Base-by-base conservation (phyloP, 1,284 basidiomycete genomes). In the Cryptococcus wingfieldii region DNA sequence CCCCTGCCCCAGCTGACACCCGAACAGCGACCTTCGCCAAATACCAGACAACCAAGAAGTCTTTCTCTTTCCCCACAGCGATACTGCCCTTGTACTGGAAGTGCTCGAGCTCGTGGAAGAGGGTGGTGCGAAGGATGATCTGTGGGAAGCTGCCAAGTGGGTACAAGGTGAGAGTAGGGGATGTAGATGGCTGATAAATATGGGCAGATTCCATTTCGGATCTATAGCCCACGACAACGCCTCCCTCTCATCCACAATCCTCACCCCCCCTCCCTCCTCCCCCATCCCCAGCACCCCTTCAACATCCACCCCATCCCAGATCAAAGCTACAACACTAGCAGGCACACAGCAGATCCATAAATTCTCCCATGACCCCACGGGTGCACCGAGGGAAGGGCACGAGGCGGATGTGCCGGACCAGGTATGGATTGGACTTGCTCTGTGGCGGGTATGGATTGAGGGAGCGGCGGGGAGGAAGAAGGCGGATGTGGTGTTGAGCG, bases 21-120 rank as follows among this genome's bases (percentile, higher is more conserved):
- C 31, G 25, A 16, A 37, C 74, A 97, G 94, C 59, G 83, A 87
- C 62, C 62, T 96, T 2, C 90, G 95, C 58, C 91, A 98, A 79
- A 82, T 99, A 12, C 95, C 96, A n/a, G 89, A 98, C 73, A 93
- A 85, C 13, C 95, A 99, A 76, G 96, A 98, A 73, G 94, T 98
- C 45, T 89, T 92, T 72, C 76, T 98, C 41, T 86, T 86, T 50
- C 81, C 83, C 2, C 76, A 84, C 50, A 85, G 84, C 6, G 82
- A 84, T 59, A 79, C 87, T 61, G 91, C 88, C 67, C 82, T 94
- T 59, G 85, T 98, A 55, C 75, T 97, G 25, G 96, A 99, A 72
- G 83, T 97, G 18, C 79, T 98, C 8, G 78, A 90, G 74, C 87
- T 94, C 47, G 83, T 85, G 39, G 78, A 81, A 38, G 71, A 80